These are phyloP conservation scores for Naganishia onofrii DNA, from an alignment of 768 basidiomycete genomes.

Conservation along the genomic window DNA sequence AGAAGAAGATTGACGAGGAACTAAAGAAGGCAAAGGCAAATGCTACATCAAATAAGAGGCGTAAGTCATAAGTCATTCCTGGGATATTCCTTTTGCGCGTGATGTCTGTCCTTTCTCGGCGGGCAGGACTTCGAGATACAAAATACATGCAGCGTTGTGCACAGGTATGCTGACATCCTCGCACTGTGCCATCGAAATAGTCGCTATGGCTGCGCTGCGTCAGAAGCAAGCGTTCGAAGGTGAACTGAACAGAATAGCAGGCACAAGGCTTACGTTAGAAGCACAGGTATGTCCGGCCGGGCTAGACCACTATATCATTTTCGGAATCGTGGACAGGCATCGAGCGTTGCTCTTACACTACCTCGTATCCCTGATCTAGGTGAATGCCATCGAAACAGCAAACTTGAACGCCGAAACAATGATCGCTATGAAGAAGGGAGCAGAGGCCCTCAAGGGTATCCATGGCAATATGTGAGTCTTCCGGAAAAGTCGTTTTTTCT, in stretches of 20 bases:
- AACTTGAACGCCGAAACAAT: slow-evolving; percentile 98
- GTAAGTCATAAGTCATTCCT: slow-evolving; percentile 62
- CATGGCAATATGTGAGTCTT: slow-evolving; percentile 79
- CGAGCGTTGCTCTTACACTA: neutral
- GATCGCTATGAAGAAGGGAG: slow-evolving; percentile 93
- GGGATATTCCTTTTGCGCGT: neutral
- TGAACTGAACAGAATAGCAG: slow-evolving; percentile 80
- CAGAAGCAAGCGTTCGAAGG: slow-evolving; percentile 87
- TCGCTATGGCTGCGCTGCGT: slow-evolving; percentile 81
- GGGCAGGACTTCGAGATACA: neutral
- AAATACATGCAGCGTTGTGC: neutral
- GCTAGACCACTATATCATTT: neutral
- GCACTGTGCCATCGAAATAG: slow-evolving; percentile 54
- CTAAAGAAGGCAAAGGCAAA: slow-evolving; percentile 85
- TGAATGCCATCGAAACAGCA: slow-evolving; percentile 93
- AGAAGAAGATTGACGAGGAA: slow-evolving; percentile 96
- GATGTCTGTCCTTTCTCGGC: neutral
- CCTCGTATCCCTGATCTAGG: slow-evolving; percentile 49
- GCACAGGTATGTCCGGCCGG: slow-evolving; percentile 55
- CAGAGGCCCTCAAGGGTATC: slow-evolving; percentile 81
- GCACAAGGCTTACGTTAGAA: slow-evolving; percentile 85
- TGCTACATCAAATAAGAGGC: slow-evolving; percentile 85
- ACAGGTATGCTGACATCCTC: neutral
- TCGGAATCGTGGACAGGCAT: neutral
- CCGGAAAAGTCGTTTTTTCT: neutral